phyloP scores from a whole-genome alignment of 768 basidiomycete species.

The Gyrodon lividus region DNA sequence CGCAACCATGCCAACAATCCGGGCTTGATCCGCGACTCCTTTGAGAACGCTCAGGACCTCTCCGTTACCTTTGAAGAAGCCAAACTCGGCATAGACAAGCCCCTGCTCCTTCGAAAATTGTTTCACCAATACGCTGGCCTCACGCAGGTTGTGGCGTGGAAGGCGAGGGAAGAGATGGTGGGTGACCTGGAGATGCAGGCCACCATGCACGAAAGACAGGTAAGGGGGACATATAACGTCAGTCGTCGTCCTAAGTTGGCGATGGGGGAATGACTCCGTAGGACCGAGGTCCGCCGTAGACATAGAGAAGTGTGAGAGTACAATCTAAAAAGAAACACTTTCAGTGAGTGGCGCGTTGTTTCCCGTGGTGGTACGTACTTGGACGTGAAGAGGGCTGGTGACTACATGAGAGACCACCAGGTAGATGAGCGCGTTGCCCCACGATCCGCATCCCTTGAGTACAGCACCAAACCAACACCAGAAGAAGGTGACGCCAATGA shows the following conservation, averaged over 20 bases:
- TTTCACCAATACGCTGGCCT: slow-evolving; percentile 82
- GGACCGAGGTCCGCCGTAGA: slow-evolving; percentile 91
- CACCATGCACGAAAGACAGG: slow-evolving; percentile 90
- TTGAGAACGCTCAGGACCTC: slow-evolving; percentile 81
- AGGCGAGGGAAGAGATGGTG: slow-evolving; percentile 96
- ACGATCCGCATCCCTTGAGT: slow-evolving; percentile 67
- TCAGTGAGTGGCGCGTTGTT: slow-evolving; percentile 6
- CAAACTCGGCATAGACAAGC: slow-evolving; percentile 87
- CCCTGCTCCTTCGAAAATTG: slow-evolving; percentile 84
- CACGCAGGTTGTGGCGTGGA: slow-evolving; percentile 87
- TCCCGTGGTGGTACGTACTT: slow-evolving; percentile 51
- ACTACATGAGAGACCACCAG: slow-evolving; percentile 81
- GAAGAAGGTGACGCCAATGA: slow-evolving; percentile 75
- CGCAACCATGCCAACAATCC: slow-evolving; percentile 79
- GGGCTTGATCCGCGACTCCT: slow-evolving; percentile 86
- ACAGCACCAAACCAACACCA: slow-evolving; percentile 85
- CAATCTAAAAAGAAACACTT: slow-evolving; percentile 54
- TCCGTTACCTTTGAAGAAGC: slow-evolving; percentile 81
- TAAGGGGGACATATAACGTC: slow-evolving; percentile 87
- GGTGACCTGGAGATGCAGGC: slow-evolving; percentile 96
- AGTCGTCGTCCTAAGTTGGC: slow-evolving; percentile 95
- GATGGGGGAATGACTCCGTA: slow-evolving; percentile 85
- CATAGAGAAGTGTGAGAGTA: slow-evolving; percentile 96
- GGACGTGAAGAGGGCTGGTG: slow-evolving; percentile 91
- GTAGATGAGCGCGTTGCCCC: slow-evolving; percentile 69